A percentile compares a stretch with the other conserved stretches of the same genome.
Conservation (phyloP, 1,284 basidiomycete genomes). For the Ceratobasidium sp. region DNA sequence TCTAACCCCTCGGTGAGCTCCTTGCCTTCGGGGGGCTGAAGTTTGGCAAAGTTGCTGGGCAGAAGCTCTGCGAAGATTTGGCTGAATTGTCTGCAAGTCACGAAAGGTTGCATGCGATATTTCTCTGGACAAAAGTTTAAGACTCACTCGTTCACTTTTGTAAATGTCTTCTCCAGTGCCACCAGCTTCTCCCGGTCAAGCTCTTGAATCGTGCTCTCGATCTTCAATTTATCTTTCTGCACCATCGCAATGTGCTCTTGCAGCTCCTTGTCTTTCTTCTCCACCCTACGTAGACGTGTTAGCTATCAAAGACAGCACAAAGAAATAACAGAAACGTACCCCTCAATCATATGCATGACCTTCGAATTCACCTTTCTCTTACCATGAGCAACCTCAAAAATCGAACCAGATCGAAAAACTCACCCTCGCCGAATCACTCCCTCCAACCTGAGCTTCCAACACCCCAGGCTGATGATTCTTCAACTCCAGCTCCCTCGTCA, state of each 20-base stretch:
- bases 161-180: constrained; percentile 94
- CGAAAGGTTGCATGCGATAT: constrained; percentile 25
- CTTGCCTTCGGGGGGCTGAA: constrained; percentile 93
- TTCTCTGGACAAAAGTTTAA: too few species aligned
- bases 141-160: constrained; percentile 89
- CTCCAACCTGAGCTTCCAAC: constrained; percentile 86
- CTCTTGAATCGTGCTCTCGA: constrained; percentile 93
- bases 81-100: constrained; percentile 86
- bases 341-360: constrained; percentile 96
- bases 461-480: constrained; percentile 89
- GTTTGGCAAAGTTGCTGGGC: constrained; percentile 96
- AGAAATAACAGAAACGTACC: constrained; percentile 63
- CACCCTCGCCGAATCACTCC: constrained; percentile 90
- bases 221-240: constrained; percentile 94
- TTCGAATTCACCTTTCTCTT: constrained; percentile 97
- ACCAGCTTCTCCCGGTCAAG: constrained; percentile 96
- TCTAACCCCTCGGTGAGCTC: constrained; percentile 96
- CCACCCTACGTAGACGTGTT: constrained; percentile 70
- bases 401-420: constrained; percentile 52
- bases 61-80: constrained; percentile 96
- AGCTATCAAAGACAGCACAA: neutral
- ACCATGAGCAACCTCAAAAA: constrained; percentile 12
- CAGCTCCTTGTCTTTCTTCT: constrained; percentile 90
- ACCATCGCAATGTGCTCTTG: constrained; percentile 93
- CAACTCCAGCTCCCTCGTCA: constrained; percentile 83